Evolutionary conservation across 1,284 basidiomycete genomes (phyloP), one percentile per base, ranked within the genome.

Genomic region (Marasmius fiardii): DNA sequence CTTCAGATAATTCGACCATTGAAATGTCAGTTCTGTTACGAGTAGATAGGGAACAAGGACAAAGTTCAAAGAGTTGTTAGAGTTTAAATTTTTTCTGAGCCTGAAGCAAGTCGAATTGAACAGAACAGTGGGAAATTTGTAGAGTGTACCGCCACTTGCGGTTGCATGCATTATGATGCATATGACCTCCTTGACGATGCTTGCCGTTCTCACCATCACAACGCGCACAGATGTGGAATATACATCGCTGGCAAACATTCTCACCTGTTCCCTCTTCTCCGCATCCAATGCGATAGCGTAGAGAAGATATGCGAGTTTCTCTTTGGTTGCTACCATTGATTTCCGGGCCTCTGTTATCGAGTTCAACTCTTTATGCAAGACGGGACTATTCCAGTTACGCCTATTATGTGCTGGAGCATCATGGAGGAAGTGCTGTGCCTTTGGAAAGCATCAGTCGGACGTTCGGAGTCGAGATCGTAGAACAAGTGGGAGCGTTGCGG

Each of bases 321-420:
- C 18, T 28, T 26, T 31, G 47, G n/a, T n/a, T 33, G 23, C 26
- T 49, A 39, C 34, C 18, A 6, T 23, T 48, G 2, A 24, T 26
- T n/a, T 34, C 26, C 16, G 23, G 20, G 16, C 52, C 28, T n/a
- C 21, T 49, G 31, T 28, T 49, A 14, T 54, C 33, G 18, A 24
- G 12, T 5, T 18, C 44, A 20, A n/a, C 78, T 43, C 4, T 18
- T 14, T 28, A 26, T 39, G 64, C 71, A 60, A 81, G 74, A 64
- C 79, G 79, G 47, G 71, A 74, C 43, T 95, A 98, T 70, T 72
- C 80, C 63, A 87, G 90, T 5, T 91, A 98, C 71, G 80, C 90
- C 63, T 99, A 99, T 75, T 96, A 95, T 74, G 89, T 93, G 58
- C 70, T 96, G 24, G 88, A 94, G 68, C 82, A 92, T 67, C 81